Conservation (phyloP, 345 rosid genomes). For the Salix exigua region DNA sequence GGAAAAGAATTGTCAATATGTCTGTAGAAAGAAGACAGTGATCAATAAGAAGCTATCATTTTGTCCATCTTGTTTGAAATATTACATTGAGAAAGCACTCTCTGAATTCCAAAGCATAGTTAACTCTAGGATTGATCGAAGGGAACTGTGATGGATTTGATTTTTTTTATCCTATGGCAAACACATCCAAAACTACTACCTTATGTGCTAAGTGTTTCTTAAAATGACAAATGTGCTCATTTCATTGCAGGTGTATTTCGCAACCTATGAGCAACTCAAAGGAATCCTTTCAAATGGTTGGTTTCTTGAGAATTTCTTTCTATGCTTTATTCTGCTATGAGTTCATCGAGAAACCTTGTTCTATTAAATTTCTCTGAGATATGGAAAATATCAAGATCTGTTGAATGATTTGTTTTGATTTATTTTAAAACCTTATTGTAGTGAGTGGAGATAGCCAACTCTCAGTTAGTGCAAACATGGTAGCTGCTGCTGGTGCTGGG, state of each 20-base stretch:
- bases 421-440: slow-evolving; percentile 25
- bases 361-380: background rate
- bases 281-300: slow-evolving; percentile 68
- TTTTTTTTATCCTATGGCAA: background rate
- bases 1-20: background rate
- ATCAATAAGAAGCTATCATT: background rate
- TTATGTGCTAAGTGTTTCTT: slow-evolving; percentile 10
- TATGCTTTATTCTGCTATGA: background rate
- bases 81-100: background rate
- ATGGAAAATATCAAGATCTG: background rate
- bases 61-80: background rate
- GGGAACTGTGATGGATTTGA: background rate
- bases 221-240: slow-evolving; percentile 24
- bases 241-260: slow-evolving; percentile 73
- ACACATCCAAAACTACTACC: slow-evolving; percentile 1
- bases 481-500: slow-evolving; percentile 97
- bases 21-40: background rate
- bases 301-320: slow-evolving; percentile 26
- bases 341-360: slow-evolving; percentile 6
- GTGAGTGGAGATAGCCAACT: slow-evolving; percentile 49
- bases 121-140: slow-evolving; percentile 3
- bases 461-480: slow-evolving; percentile 64
- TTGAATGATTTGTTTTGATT: background rate
- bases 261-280: slow-evolving; percentile 72
- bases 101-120: background rate